Evolutionary conservation across 2,329 filamentous ascomycete species (phyloP).

Genomic region (Ophiostoma pallidulum): DNA sequence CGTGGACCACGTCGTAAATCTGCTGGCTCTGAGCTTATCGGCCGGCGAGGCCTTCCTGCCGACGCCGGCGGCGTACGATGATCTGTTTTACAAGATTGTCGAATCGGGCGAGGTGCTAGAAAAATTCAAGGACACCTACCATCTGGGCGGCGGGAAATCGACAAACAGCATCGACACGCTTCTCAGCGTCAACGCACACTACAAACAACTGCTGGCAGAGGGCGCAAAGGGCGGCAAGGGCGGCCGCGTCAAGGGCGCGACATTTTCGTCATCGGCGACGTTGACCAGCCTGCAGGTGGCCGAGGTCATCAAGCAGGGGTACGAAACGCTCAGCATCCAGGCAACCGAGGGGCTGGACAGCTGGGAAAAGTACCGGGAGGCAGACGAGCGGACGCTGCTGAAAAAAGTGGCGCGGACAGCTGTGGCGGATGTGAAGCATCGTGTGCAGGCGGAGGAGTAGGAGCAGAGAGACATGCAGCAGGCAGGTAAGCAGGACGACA

Average conservation of each 20-base stretch:
- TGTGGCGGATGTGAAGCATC: constrained; percentile 45
- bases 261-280: constrained; percentile 40
- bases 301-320: constrained; percentile 89
- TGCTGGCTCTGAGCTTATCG: constrained; percentile 75
- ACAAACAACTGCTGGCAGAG: constrained; percentile 68
- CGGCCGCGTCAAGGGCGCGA: constrained; percentile 17
- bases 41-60: constrained; percentile 87
- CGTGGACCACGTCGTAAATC: constrained; percentile 67
- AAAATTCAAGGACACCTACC: constrained; percentile 74
- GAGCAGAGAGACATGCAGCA: too few species aligned
- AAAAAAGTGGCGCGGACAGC: constrained; percentile 80
- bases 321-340: constrained; percentile 88
- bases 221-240: constrained; percentile 30
- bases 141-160: constrained; percentile 26
- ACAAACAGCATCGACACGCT: constrained; percentile 74
- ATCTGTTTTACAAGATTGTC: constrained; percentile 96
- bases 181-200: constrained; percentile 74
- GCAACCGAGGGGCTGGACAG: constrained; percentile 76
- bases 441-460: constrained; percentile 7
- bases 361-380: constrained; percentile 81
- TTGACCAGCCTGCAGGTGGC: constrained; percentile 77
- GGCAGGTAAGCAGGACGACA: too few species aligned
- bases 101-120: constrained; percentile 76
- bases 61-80: constrained; percentile 79
- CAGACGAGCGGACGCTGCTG: constrained; percentile 70